Conservation (phyloP, 331 rosid genomes). For the Dryas integrifolia region DNA sequence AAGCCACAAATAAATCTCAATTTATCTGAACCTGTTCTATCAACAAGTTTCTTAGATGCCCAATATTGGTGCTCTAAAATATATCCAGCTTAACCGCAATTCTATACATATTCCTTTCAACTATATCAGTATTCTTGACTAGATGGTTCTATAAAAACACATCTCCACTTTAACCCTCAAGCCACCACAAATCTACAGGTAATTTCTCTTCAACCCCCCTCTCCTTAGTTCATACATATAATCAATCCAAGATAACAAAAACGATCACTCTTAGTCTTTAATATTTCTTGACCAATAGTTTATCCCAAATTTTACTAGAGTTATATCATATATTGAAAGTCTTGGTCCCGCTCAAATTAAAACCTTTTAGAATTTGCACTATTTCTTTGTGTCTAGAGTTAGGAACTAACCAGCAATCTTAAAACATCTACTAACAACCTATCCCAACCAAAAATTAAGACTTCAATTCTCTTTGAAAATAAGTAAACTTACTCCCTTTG, state of each 20-base stretch:
- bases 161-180: background rate
- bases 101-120: background rate
- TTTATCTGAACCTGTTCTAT: background rate
- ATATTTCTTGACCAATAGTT: no score
- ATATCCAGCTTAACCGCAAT: background rate
- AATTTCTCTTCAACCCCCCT: background rate
- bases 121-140: background rate
- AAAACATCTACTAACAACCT: no score
- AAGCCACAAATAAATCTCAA: background rate
- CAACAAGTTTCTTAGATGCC: background rate
- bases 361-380: no score
- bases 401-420: no score
- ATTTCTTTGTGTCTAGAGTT: no score
- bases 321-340: no score
- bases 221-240: background rate
- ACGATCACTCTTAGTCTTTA: background rate
- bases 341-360: no score
- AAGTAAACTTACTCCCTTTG: no score
- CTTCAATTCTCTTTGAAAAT: no score
- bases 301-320: no score
- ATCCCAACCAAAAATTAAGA: no score
- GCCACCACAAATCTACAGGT: constrained; percentile 2
- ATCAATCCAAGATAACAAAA: background rate
- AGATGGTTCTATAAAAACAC: background rate
- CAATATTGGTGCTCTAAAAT: background rate